A percentile compares a stretch with the other conserved stretches of the same genome.
Evolutionary conservation across 2,329 filamentous ascomycete species (phyloP).

Genomic region (Decorospora gaudefroyi): DNA sequence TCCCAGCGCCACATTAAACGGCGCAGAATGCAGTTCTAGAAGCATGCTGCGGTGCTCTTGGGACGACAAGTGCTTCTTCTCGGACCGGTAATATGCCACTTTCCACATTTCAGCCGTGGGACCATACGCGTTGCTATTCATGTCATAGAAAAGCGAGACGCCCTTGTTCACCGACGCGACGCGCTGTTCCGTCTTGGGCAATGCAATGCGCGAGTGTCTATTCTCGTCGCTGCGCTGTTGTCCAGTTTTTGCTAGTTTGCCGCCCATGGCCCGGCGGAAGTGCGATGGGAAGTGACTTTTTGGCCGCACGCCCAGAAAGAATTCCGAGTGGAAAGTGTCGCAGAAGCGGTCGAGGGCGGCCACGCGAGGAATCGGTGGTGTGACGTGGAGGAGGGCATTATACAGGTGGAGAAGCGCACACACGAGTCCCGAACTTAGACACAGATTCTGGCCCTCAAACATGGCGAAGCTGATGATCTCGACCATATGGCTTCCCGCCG

Average conservation of each 20-base stretch:
- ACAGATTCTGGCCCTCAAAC: background rate
- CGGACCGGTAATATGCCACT: background rate
- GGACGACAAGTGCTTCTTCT: background rate
- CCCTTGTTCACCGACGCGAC: background rate
- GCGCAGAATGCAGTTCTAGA: background rate
- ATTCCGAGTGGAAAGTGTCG: background rate
- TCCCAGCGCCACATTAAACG: background rate
- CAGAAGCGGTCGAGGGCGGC: background rate
- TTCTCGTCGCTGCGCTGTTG: too few relatives aligned
- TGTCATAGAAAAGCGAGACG: background rate
- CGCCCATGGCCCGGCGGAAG: background rate
- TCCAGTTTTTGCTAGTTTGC: background rate
- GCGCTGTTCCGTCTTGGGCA: background rate
- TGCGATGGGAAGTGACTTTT: background rate
- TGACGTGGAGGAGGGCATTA: background rate
- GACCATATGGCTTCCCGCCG: background rate
- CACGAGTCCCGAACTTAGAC: background rate
- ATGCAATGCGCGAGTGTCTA: background rate
- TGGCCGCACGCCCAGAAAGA: background rate
- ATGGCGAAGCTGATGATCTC: background rate
- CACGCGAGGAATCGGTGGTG: background rate
- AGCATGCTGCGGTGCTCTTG: background rate
- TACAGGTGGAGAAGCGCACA: background rate
- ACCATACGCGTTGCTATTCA: background rate
- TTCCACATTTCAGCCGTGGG: background rate